Evolutionary conservation across 352 stramenopile species (phyloP).

Genomic region (Globisporangium nodosum): DNA sequence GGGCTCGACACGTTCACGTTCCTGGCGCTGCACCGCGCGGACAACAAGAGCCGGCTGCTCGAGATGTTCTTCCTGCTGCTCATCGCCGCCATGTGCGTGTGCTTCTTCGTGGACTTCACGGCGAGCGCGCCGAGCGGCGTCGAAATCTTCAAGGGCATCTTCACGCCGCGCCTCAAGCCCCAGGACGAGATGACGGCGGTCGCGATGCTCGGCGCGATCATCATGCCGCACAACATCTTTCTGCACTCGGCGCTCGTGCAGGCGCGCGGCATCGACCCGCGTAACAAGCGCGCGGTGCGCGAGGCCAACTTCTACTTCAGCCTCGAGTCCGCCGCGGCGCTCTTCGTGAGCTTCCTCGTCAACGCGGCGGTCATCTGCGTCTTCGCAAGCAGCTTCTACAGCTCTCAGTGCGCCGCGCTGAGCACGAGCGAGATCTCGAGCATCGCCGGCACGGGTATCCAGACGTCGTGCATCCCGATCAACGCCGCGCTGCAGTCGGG

Average conservation of each 20-base stretch:
- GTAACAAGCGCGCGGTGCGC: slow-evolving; percentile 52
- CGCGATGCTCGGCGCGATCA: slow-evolving; percentile 91
- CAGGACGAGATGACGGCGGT: slow-evolving; percentile 84
- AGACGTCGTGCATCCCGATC: slow-evolving; percentile 60
- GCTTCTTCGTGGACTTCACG: slow-evolving; percentile 90
- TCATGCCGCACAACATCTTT: slow-evolving; percentile 94
- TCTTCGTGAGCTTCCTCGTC: slow-evolving; percentile 94
- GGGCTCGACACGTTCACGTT: slow-evolving; percentile 93
- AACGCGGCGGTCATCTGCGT: slow-evolving; percentile 92
- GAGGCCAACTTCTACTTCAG: slow-evolving; percentile 93
- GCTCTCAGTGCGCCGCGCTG: slow-evolving; percentile 36
- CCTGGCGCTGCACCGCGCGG: slow-evolving; percentile 83
- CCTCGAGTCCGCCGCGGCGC: slow-evolving; percentile 88
- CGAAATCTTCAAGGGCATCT: slow-evolving; percentile 12
- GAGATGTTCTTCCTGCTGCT: slow-evolving; percentile 92
- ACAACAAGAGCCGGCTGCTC: slow-evolving; percentile 88
- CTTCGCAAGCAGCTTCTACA: slow-evolving; percentile 93
- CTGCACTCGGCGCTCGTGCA: slow-evolving; percentile 86
- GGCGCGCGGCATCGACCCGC: slow-evolving; percentile 47
- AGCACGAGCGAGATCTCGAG: slow-evolving; percentile 47
- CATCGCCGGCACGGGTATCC: slow-evolving; percentile 42
- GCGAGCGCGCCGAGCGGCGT: slow-evolving; percentile 45
- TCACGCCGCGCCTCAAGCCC: slow-evolving; percentile 36
- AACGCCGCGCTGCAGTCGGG: slow-evolving; percentile 43
- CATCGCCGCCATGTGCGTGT: slow-evolving; percentile 92